phyloP scores from a whole-genome alignment of 345 rosid species.

The Eucalyptus dawsonii region DNA sequence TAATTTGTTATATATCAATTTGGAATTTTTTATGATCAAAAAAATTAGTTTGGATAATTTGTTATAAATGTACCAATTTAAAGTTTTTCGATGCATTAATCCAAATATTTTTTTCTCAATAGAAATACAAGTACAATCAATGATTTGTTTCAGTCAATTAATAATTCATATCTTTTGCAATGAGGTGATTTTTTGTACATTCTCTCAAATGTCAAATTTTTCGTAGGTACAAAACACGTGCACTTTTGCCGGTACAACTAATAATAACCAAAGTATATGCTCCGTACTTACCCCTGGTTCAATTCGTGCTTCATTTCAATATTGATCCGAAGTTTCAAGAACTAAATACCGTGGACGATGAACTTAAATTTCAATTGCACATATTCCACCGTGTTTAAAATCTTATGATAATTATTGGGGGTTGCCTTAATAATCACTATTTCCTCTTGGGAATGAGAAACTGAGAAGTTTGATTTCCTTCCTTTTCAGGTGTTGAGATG shows the following conservation, averaged over 20 bases:
- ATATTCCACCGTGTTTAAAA: rapidly evolving
- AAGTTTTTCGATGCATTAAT: rapidly evolving
- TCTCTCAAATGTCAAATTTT: neutral
- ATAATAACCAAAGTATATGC: neutral
- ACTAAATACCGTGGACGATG: rapidly evolving
- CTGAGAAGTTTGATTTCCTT: rapidly evolving
- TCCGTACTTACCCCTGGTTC: neutral
- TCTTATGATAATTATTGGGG: too few relatives aligned
- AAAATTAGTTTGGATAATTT: too few relatives aligned
- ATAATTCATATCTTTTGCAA: neutral
- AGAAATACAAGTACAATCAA: neutral
- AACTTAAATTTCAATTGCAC: rapidly evolving
- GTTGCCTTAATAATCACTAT: neutral
- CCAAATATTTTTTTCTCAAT: neutral
- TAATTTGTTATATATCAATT: too few relatives aligned
- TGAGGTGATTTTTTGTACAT: neutral
- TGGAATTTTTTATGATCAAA: rapidly evolving
- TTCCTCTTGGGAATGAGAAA: neutral
- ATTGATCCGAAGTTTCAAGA: neutral
- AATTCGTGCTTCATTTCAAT: neutral
- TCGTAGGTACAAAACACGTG: neutral
- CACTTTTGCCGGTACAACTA: neutral
- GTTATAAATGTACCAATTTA: rapidly evolving
- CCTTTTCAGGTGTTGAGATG: rapidly evolving
- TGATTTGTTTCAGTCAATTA: neutral